A percentile compares a stretch with the other conserved stretches of the same genome.
Conservation (phyloP, 164 flowering plant species). For the Nymphaea thermarum region DNA sequence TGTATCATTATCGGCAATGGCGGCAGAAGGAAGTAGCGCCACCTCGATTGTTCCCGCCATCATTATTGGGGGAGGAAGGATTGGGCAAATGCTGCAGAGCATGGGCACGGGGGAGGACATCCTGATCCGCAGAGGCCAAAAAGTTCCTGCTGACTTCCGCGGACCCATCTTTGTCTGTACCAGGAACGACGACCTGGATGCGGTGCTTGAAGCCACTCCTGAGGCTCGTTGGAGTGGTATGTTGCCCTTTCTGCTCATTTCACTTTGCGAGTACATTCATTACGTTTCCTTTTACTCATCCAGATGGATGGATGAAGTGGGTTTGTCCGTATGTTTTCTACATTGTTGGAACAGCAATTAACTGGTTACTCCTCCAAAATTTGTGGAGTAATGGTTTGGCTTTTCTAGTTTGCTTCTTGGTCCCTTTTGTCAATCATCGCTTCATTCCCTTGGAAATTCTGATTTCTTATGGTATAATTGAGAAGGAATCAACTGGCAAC, state of each 20-base stretch:
- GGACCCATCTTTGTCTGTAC: constrained; percentile 95
- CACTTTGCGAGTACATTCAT: background rate
- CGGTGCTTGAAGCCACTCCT: constrained; percentile 84
- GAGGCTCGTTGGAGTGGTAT: constrained; percentile 80
- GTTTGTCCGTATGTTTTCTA: too few species aligned
- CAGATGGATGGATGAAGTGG: too few species aligned
- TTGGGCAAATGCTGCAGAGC: constrained; percentile 63
- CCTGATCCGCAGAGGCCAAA: constrained; percentile 63
- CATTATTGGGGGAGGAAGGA: constrained; percentile 85
- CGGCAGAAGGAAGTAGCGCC: too few species aligned
- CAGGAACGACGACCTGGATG: constrained; percentile 91
- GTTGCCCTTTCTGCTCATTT: background rate
- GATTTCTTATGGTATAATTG: too few species aligned
- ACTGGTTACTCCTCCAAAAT: too few species aligned
- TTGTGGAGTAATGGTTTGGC: too few species aligned
- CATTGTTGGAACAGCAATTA: too few species aligned
- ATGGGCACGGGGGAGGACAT: constrained; percentile 72
- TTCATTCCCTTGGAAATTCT: too few species aligned
- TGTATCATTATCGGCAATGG: too few species aligned
- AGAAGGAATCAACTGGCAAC: too few species aligned
- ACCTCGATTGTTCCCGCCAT: constrained; percentile 46
- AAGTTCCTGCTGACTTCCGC: constrained; percentile 58
- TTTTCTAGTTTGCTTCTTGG: too few species aligned
- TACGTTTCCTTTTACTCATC: too few species aligned
- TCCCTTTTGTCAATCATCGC: background rate